Base-by-base conservation (phyloP, 176 grass and related monocot species). In the Aegilops longissima region DNA sequence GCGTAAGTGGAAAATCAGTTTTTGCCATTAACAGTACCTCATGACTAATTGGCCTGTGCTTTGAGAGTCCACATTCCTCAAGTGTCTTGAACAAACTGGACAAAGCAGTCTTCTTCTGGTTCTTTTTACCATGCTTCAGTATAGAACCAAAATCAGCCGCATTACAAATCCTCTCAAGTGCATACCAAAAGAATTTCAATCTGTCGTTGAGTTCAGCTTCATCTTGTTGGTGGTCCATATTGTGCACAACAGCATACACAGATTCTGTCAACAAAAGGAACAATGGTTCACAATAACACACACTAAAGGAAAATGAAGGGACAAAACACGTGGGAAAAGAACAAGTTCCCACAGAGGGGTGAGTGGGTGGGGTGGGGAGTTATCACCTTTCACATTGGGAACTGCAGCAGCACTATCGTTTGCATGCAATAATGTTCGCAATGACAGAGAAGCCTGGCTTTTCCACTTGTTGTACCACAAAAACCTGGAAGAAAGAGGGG, bases 11-110 rank as follows among this genome's bases (percentile, higher is more conserved):
- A 14, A 62, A 54, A 78, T 4, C 29, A 54, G 34, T 73, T 89
- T 76, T 66, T 44, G 24, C 59, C 31, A 67, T 12, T 16, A 34
- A 38, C 18, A 64, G 54, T 92, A 98, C 96, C 93, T 88, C 88
- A 72, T 87, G 63, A 78, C 73, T 70, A 34, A 94, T 61, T 85
- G 83, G 66, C 80, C 82, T 92, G 85, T 98, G 96, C 83, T 93
- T 98, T 74, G 90, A 91, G 89, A 98, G 80, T 72, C 93, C 96
- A 73, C 93, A 94, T 81, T 91, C 90, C 88, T 95, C 93, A 12
- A 98, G 92, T 80, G 79, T 83, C 86, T 94, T 98, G 72, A 98
- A 91, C 61, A 98, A 87, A 92, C 79, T 88, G 21, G 89, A 85
- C 64, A 98, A 70, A 38, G 92, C 92, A 67, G 88, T 89, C 79